These are phyloP conservation scores for Chaetomium globosum DNA, from an alignment of 2,329 filamentous ascomycete genomes.

Conservation along the genomic window DNA sequence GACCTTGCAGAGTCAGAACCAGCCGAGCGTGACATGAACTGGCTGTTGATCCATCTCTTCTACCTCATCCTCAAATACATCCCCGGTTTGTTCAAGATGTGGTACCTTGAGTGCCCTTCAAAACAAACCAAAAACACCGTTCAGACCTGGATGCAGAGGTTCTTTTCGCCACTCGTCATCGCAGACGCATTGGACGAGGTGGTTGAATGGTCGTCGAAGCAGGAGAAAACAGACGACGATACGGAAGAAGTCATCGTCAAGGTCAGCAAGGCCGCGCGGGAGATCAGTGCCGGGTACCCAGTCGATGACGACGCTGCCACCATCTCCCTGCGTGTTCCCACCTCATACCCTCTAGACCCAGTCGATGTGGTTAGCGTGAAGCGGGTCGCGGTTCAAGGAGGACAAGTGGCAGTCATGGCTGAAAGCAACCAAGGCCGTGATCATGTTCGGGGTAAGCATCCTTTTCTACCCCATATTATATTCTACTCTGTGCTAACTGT, in stretches of 20 bases:
- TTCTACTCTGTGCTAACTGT: conserved; percentile 4
- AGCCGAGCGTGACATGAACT: conserved; percentile 74
- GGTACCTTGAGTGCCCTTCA: conserved; percentile 81
- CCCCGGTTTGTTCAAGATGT: conserved; percentile 76
- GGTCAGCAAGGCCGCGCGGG: conserved; percentile 68
- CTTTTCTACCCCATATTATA: background rate
- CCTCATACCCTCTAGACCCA: conserved; percentile 78
- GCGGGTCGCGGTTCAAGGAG: conserved; percentile 86
- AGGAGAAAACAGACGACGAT: conserved; percentile 53
- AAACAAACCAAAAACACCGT: conserved; percentile 79
- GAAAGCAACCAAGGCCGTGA: conserved; percentile 83
- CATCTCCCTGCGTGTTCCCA: conserved; percentile 79
- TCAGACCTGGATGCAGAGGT: conserved; percentile 82
- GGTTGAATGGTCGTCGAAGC: conserved; percentile 62
- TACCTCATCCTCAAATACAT: conserved; percentile 77
- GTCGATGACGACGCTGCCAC: conserved; percentile 84
- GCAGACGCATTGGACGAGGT: conserved; percentile 68
- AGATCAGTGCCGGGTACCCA: conserved; percentile 81
- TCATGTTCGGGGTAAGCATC: conserved; percentile 73
- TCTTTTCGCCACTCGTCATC: conserved; percentile 73
- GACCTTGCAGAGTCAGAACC: conserved; percentile 58
- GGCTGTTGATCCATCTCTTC: conserved; percentile 82
- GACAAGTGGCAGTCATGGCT: conserved; percentile 93
- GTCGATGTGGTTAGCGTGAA: conserved; percentile 76
- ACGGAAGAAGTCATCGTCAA: conserved; percentile 67